Conservation (phyloP, 2,329 filamentous ascomycete species). For the Monilinia fructicola region DNA sequence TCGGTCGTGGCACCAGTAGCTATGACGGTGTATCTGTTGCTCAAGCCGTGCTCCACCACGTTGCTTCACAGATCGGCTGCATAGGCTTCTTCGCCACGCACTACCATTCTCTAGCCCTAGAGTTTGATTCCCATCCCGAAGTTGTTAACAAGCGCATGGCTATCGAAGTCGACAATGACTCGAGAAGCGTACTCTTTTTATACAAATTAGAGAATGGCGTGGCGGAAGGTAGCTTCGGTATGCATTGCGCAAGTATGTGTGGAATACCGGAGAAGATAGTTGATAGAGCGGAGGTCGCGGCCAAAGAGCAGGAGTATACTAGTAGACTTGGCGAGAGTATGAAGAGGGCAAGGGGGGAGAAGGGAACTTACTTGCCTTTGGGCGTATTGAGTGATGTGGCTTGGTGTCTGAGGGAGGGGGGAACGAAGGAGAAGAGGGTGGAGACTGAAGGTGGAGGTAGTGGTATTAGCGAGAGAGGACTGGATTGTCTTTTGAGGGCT, state of each 20-base stretch:
- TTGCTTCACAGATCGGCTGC: conserved; percentile 89
- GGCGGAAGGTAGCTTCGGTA: conserved; percentile 94
- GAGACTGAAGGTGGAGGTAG: conserved; percentile 40
- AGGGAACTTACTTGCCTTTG: conserved; percentile 77
- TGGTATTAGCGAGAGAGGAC: conserved; percentile 49
- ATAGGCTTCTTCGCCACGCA: conserved; percentile 97
- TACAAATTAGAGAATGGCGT: conserved; percentile 93
- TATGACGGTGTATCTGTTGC: conserved; percentile 97
- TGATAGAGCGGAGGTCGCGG: conserved; percentile 81
- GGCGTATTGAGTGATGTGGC: conserved; percentile 87
- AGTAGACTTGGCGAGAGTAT: conserved; percentile 78
- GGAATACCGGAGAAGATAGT: conserved; percentile 84
- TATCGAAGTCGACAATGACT: conserved; percentile 84
- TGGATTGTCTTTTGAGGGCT: conserved; percentile 60
- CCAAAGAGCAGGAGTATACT: conserved; percentile 92
- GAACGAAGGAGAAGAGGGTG: conserved; percentile 45
- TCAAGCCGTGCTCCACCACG: conserved; percentile 94
- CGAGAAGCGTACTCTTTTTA: conserved; percentile 88
- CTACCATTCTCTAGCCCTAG: conserved; percentile 89
- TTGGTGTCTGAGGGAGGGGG: conserved; percentile 64
- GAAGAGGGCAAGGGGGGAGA: conserved; percentile 53
- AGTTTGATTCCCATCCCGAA: conserved; percentile 88
- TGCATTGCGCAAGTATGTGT: conserved; percentile 99
- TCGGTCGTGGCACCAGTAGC: conserved; percentile 89
- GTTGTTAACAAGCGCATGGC: conserved; percentile 86